Conservation (phyloP, 306 rosid species). For the Gastrolobium bilobum region DNA sequence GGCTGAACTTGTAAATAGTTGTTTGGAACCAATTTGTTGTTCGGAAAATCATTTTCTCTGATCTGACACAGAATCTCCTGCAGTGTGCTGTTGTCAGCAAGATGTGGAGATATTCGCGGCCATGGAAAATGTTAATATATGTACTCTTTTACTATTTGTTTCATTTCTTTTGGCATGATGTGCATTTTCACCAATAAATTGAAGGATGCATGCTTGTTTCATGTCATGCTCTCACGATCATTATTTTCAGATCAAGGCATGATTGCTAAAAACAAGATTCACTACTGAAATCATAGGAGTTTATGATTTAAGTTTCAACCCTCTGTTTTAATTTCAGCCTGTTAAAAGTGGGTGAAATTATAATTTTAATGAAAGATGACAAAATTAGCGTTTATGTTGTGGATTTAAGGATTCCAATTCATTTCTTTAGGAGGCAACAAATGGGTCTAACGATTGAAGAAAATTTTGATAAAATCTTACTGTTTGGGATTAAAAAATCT, state of each 20-base stretch:
- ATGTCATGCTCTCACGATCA: background rate
- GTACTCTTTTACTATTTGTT: slow-evolving; percentile 20
- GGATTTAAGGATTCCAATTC: slow-evolving; percentile 22
- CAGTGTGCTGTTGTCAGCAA: background rate
- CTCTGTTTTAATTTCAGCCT: slow-evolving; percentile 28
- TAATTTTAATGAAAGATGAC: background rate
- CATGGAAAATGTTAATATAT: background rate
- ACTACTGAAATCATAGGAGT: slow-evolving; percentile 27
- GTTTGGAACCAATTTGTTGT: background rate
- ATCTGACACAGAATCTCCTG: slow-evolving; percentile 15
- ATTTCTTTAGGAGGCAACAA: slow-evolving; percentile 22
- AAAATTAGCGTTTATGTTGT: background rate
- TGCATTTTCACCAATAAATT: slow-evolving; percentile 4
- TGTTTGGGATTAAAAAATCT: background rate
- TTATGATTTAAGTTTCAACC: slow-evolving; percentile 30
- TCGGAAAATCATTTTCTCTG: background rate
- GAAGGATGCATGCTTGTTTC: slow-evolving; percentile 34
- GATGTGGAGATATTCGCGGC: background rate
- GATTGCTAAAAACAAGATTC: slow-evolving; percentile 34
- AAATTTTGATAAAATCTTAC: background rate
- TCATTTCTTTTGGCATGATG: slow-evolving; percentile 15
- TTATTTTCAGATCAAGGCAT: slow-evolving; percentile 15
- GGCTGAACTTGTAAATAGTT: background rate
- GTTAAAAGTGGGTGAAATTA: slow-evolving; percentile 26
- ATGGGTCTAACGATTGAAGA: slow-evolving; percentile 7